Percentiles rank a stretch among this genome's conserved stretches.
phyloP scores from a whole-genome alignment of 495 filamentous ascomycete species.

The Hypoxylon perforatum region DNA sequence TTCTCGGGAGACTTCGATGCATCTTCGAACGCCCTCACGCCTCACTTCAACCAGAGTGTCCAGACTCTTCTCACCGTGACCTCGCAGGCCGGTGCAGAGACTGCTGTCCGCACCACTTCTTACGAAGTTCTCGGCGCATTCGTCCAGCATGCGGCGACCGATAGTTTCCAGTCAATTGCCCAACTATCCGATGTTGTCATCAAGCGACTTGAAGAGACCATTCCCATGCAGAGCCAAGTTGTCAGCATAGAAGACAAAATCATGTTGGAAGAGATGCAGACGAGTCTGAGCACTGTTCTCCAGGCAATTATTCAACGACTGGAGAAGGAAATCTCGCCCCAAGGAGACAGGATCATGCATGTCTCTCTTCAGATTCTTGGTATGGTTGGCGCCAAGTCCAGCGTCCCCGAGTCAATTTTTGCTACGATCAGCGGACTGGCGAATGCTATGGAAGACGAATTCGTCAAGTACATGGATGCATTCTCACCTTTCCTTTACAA shows the following conservation, averaged over 20 bases:
- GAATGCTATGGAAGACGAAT: conserved; percentile 88
- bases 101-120: conserved; percentile 94
- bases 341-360: conserved; percentile 93
- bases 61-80: conserved; percentile 86
- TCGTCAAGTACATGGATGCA: conserved; percentile 94
- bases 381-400: conserved; percentile 86
- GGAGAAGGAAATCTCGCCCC: conserved; percentile 89
- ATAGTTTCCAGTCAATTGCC: conserved; percentile 83
- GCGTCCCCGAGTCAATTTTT: conserved; percentile 92
- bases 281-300: conserved; percentile 88
- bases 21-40: conserved; percentile 83
- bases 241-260: conserved; percentile 96
- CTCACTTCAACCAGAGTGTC: conserved; percentile 93
- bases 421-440: conserved; percentile 87
- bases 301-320: conserved; percentile 91
- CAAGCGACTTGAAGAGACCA: conserved; percentile 87
- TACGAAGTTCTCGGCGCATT: conserved; percentile 97
- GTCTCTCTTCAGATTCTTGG: conserved; percentile 81
- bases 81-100: conserved; percentile 83
- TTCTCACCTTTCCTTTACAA: conserved; percentile 92
- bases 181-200: conserved; percentile 84
- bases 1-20: conserved; percentile 85
- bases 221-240: conserved; percentile 91
- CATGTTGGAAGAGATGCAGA: conserved; percentile 96
- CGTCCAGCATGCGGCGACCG: conserved; percentile 86